A percentile compares a stretch with the other conserved stretches of the same genome.
Conservation (phyloP, 352 stramenopile genomes). For the Pythium plurisporium region DNA sequence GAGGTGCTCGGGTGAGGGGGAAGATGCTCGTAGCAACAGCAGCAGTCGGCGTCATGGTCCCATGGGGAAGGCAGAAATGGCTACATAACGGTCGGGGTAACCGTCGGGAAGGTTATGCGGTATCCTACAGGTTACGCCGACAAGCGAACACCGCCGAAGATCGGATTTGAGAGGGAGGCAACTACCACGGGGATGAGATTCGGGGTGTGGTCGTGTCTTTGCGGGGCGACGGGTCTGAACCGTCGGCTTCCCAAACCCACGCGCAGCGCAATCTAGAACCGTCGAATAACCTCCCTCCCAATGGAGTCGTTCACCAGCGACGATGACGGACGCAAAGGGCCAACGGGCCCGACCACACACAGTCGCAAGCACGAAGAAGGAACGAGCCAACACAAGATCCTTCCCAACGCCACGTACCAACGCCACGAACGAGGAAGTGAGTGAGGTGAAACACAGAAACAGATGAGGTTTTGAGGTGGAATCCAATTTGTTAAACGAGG, state of each 20-base stretch:
- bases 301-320: too few relatives aligned
- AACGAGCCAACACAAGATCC: background rate
- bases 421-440: slow-evolving; percentile 1
- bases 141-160: slow-evolving; percentile 3
- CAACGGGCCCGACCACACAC: too few relatives aligned
- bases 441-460: slow-evolving; percentile 13
- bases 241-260: too few relatives aligned
- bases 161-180: slow-evolving; percentile 23
- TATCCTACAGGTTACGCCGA: background rate
- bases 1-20: too few relatives aligned
- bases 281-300: too few relatives aligned
- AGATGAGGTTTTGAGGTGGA: slow-evolving; percentile 10
- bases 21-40: too few relatives aligned
- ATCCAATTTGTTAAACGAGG: slow-evolving; percentile 20
- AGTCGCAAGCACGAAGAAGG: too few relatives aligned
- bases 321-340: too few relatives aligned
- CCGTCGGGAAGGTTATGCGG: background rate
- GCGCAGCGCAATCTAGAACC: too few relatives aligned
- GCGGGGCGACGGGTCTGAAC: too few relatives aligned
- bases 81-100: slow-evolving; percentile 2
- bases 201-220: slow-evolving; percentile 5
- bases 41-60: background rate
- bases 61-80: background rate
- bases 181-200: slow-evolving; percentile 11
- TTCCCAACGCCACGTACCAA: background rate